phyloP scores from a whole-genome alignment of 805 yeast species.

The Barnettozyma sp. region DNA sequence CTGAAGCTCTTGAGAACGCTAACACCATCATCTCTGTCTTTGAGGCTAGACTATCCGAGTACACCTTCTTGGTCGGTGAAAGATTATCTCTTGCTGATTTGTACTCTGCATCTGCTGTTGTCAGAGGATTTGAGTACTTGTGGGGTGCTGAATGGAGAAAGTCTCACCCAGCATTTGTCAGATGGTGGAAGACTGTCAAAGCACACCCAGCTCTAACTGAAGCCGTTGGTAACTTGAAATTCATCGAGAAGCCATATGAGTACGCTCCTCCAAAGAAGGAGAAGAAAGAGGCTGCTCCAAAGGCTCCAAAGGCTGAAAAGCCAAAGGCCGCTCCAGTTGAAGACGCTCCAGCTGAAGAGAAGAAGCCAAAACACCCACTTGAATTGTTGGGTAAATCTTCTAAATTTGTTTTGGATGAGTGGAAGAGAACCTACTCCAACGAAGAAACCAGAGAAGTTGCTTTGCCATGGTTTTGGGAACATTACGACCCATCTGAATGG shows the following conservation, averaged over 20 bases:
- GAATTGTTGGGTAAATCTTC: conserved; percentile 71
- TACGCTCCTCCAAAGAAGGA: conserved; percentile 69
- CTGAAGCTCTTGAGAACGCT: conserved; percentile 35
- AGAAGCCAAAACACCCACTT: conserved; percentile 89
- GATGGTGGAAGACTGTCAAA: conserved; percentile 63
- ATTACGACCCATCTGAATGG: conserved; percentile 88
- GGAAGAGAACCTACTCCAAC: conserved; percentile 96
- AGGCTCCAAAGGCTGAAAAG: conserved; percentile 27
- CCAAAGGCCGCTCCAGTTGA: conserved; percentile 33
- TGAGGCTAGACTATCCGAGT: conserved; percentile 51
- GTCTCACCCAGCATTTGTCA: conserved; percentile 51
- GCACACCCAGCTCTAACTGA: conserved; percentile 41
- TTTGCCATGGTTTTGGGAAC: conserved; percentile 97
- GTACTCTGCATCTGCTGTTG: conserved; percentile 40
- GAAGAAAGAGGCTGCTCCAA: conserved; percentile 36
- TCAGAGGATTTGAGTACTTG: conserved; percentile 50
- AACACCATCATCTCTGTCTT: conserved; percentile 35
- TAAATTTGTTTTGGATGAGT: conserved; percentile 70
- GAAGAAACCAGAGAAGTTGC: conserved; percentile 93
- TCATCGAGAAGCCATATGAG: conserved; percentile 61
- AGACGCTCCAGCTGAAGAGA: conserved; percentile 44
- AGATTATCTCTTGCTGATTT: conserved; percentile 59
- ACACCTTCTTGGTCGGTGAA: conserved; percentile 71
- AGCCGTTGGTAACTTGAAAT: conserved; percentile 44
- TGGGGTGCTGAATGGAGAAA: conserved; percentile 63